A percentile compares a stretch with the other conserved stretches of the same genome.
Conservation (phyloP, 495 filamentous ascomycete genomes). For the Penicillium desertorum region DNA sequence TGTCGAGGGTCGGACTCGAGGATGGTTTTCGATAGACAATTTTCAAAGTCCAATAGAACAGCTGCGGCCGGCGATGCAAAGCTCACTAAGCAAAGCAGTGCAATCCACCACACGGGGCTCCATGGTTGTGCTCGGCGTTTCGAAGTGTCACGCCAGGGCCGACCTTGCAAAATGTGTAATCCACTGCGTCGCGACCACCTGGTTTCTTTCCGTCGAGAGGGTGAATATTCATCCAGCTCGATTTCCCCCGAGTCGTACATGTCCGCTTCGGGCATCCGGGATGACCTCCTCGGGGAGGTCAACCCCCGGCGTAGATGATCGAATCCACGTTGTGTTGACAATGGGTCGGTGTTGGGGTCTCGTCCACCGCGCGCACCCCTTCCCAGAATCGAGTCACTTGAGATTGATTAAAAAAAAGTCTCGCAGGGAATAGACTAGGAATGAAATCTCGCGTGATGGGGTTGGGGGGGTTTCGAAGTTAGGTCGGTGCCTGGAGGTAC, state of each 20-base stretch:
- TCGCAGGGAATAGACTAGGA: background rate
- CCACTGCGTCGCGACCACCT: conserved; percentile 13
- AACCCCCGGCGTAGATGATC: conserved; percentile 41
- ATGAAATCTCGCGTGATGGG: background rate
- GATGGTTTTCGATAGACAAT: conserved; percentile 70
- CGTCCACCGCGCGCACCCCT: conserved; percentile 9
- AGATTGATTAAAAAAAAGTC: background rate
- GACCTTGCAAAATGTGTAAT: conserved; percentile 15
- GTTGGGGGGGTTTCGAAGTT: conserved; percentile 8
- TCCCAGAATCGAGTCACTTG: background rate
- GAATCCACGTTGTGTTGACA: conserved; percentile 46
- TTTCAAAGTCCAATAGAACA: conserved; percentile 72
- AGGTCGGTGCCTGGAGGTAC: conserved; percentile 16
- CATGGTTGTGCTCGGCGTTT: conserved; percentile 24
- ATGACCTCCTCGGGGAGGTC: conserved; percentile 52
- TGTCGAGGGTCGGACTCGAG: conserved; percentile 49
- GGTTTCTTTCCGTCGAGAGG: conserved; percentile 15
- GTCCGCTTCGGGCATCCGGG: conserved; percentile 34
- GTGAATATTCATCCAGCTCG: conserved; percentile 5
- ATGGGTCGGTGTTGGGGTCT: conserved; percentile 14
- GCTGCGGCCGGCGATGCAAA: conserved; percentile 41
- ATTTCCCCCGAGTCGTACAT: conserved; percentile 37
- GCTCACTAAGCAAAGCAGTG: conserved; percentile 26
- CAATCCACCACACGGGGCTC: conserved; percentile 20
- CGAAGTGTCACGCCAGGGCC: conserved; percentile 27